A percentile compares a stretch with the other conserved stretches of the same genome.
phyloP scores from a whole-genome alignment of 768 basidiomycete genomes.

The Macrocybe gigantea region DNA sequence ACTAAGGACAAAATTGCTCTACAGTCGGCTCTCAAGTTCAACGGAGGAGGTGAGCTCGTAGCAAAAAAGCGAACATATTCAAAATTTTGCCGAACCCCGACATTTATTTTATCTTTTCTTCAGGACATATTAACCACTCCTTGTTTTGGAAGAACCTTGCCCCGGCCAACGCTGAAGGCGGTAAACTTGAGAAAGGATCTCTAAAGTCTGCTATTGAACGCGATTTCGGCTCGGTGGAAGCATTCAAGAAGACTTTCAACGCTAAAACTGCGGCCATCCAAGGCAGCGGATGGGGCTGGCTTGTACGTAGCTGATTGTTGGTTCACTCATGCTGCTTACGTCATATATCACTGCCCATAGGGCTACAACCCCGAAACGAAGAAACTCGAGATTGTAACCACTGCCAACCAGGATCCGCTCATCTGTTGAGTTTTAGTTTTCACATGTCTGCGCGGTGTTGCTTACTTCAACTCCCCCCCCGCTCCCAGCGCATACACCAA shows the following conservation, averaged over 20 bases:
- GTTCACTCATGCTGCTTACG: neutral
- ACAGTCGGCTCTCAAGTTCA: constrained; percentile 93
- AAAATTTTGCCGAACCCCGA: neutral
- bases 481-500: constrained; percentile 79
- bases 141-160: constrained; percentile 98
- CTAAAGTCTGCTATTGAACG: constrained; percentile 72
- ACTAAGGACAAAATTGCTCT: constrained; percentile 76
- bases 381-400: constrained; percentile 87
- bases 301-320: constrained; percentile 40
- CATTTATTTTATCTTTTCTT: neutral
- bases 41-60: constrained; percentile 72
- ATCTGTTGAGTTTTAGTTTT: constrained; percentile 23
- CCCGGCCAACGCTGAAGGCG: constrained; percentile 58
- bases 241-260: constrained; percentile 83
- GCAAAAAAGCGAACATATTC: neutral
- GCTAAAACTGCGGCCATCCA: constrained; percentile 87
- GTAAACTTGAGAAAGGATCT: constrained; percentile 56
- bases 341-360: constrained; percentile 25
- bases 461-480: constrained; percentile 3
- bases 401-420: constrained; percentile 94
- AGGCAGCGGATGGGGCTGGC: constrained; percentile 99
- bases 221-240: constrained; percentile 85
- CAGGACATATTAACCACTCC: constrained; percentile 91
- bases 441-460: neutral
- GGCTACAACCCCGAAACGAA: constrained; percentile 62